phyloP scores from a whole-genome alignment of 495 filamentous ascomycete genomes.

The Aspergillus kassunensis region DNA sequence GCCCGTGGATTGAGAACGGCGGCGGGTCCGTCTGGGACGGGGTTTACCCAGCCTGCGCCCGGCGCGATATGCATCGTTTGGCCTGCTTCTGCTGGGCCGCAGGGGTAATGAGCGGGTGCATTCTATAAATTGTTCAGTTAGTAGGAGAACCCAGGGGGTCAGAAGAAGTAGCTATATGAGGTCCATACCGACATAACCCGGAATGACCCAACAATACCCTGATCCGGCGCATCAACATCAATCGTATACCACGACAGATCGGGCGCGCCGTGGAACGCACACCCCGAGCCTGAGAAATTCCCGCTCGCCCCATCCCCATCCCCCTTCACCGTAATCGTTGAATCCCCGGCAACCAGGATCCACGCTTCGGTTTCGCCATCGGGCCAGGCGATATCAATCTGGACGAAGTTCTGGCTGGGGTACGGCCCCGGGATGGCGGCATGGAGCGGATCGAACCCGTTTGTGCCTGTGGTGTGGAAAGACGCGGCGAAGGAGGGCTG shows the following conservation, averaged over 20 bases:
- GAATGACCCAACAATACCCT: not conserved
- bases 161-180: not conserved
- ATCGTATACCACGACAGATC: not conserved
- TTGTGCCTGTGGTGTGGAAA: not conserved
- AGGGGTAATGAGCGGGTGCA: slow-evolving; percentile 4
- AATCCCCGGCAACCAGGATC: not conserved
- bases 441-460: not conserved
- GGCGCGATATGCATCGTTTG: not conserved
- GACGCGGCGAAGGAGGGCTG: not conserved
- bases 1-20: not conserved
- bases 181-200: not conserved
- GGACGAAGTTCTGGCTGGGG: not conserved
- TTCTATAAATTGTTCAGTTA: not conserved
- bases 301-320: not conserved
- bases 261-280: not conserved
- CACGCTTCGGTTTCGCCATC: not conserved
- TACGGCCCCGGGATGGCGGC: not conserved
- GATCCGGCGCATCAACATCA: not conserved
- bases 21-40: not conserved
- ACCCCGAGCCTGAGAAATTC: not conserved
- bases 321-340: not conserved
- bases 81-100: not conserved
- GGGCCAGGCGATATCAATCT: not conserved
- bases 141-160: too few relatives aligned
- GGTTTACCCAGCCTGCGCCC: not conserved